These are phyloP conservation scores for Globisporangium alternatum DNA, from an alignment of 352 stramenopile genomes.

Conservation along the genomic window DNA sequence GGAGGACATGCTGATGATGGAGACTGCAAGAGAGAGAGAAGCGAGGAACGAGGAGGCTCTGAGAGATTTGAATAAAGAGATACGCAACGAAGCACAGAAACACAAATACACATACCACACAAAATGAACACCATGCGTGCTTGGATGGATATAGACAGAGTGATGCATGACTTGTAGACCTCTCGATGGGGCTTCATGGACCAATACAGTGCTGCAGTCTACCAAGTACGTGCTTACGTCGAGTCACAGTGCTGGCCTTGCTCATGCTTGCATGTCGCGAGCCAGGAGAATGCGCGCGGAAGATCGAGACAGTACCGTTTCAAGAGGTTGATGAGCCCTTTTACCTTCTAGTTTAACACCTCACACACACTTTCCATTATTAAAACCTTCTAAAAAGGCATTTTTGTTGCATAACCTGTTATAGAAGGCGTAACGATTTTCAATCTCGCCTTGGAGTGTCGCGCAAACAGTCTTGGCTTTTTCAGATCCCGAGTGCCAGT, in stretches of 20 bases:
- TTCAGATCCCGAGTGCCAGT: neutral
- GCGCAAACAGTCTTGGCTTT: neutral
- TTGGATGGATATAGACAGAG: neutral
- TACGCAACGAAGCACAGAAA: conserved; percentile 5
- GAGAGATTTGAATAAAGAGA: conserved; percentile 13
- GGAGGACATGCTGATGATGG: too few species aligned
- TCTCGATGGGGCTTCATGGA: neutral
- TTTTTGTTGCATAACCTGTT: neutral
- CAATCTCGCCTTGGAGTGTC: neutral
- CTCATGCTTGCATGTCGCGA: neutral
- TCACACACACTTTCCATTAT: too few species aligned
- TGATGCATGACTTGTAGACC: neutral
- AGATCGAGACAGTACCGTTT: conserved; percentile 1
- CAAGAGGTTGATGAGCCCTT: neutral
- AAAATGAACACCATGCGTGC: neutral
- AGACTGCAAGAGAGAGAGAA: conserved; percentile 2
- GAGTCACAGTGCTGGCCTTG: too few species aligned
- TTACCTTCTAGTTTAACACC: neutral
- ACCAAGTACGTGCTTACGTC: neutral
- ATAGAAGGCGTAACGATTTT: neutral
- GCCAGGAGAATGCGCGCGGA: conserved; percentile 12
- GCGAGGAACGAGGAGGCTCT: neutral
- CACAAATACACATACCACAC: conserved; percentile 11
- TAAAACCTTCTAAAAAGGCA: neutral
- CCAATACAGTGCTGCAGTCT: neutral